Evolutionary conservation across 495 filamentous ascomycete genomes (phyloP).

Genomic region (Neurospora sp.): DNA sequence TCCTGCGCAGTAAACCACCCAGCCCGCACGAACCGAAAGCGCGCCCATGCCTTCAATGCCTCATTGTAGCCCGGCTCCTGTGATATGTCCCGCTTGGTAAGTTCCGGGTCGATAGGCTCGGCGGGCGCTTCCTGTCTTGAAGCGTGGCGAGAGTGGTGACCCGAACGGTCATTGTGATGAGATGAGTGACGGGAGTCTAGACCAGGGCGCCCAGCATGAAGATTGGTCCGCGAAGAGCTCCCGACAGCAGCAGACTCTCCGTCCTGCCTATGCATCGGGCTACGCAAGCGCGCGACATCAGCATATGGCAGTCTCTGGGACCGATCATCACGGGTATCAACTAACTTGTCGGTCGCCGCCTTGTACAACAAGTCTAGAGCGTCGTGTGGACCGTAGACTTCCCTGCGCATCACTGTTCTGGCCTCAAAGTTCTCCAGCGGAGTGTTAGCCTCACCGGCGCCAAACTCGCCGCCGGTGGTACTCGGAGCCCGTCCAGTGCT

Average conservation of each 20-base stretch:
- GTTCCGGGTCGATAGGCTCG: slow-evolving; percentile 27
- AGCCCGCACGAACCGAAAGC: slow-evolving; percentile 83
- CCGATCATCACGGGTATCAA: slow-evolving; percentile 11
- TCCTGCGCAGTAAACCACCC: slow-evolving; percentile 95
- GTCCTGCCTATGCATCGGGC: slow-evolving; percentile 17
- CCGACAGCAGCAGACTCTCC: slow-evolving; percentile 5
- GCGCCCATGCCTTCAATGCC: slow-evolving; percentile 76
- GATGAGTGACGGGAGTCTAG: slow-evolving; percentile 11
- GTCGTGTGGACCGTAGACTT: slow-evolving; percentile 60
- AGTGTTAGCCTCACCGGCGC: slow-evolving; percentile 30
- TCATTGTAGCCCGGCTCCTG: slow-evolving; percentile 46
- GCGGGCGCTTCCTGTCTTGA: slow-evolving; percentile 11
- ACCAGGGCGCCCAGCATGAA: slow-evolving; percentile 10
- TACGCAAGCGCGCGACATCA: slow-evolving; percentile 6
- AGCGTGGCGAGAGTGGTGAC: slow-evolving; percentile 12
- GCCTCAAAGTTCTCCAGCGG: slow-evolving; percentile 50
- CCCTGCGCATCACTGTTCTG: slow-evolving; percentile 49
- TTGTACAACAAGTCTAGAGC: slow-evolving; percentile 61
- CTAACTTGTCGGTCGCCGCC: slow-evolving; percentile 51
- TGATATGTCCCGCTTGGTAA: slow-evolving; percentile 21
- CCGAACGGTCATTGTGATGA: slow-evolving; percentile 6
- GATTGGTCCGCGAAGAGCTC: slow-evolving; percentile 9
- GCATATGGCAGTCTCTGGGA: slow-evolving; percentile 5
- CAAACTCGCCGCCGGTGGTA: slow-evolving; percentile 34
- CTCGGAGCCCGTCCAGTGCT: slow-evolving; percentile 9